These are phyloP conservation scores for Stentor coeruleus DNA, from an alignment of 73 alveolate genomes.

Conservation along the genomic window DNA sequence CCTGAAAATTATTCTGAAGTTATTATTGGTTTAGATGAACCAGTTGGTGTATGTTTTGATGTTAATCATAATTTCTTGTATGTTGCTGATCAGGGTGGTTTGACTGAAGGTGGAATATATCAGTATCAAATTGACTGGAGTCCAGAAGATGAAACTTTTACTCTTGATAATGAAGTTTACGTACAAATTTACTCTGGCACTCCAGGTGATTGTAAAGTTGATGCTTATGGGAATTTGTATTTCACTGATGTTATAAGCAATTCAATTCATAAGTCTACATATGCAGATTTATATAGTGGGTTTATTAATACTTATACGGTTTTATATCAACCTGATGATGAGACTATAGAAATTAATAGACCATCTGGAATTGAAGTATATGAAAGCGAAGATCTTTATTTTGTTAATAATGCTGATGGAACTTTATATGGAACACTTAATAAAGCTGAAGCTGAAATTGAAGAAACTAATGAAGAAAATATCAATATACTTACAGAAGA, in stretches of 20 bases:
- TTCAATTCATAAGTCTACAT: not conserved
- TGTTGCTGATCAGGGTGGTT: not conserved
- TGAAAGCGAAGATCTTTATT: conserved; percentile 10
- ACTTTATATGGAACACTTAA: not conserved
- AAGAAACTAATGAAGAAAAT: not conserved
- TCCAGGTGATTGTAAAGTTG: conserved; percentile 25
- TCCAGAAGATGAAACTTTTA: not conserved
- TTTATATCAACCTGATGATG: no score
- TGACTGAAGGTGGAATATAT: not conserved
- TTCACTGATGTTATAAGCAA: not conserved
- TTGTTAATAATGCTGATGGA: not conserved
- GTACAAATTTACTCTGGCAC: not conserved
- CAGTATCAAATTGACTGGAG: conserved; percentile 3
- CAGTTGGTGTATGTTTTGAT: conserved; percentile 11
- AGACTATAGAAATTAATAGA: not conserved
- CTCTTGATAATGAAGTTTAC: not conserved
- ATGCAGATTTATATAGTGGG: not conserved
- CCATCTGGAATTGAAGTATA: not conserved
- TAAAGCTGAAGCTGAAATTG: not conserved
- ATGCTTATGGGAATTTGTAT: conserved; percentile 18
- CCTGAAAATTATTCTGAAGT: conserved; percentile 1
- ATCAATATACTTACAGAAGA: not conserved
- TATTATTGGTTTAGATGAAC: not conserved
- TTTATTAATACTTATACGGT: not conserved
- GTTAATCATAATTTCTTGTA: not conserved